These are phyloP conservation scores for Geoglossum cookeanum DNA, from an alignment of 2,329 filamentous ascomycete genomes.

Conservation along the genomic window DNA sequence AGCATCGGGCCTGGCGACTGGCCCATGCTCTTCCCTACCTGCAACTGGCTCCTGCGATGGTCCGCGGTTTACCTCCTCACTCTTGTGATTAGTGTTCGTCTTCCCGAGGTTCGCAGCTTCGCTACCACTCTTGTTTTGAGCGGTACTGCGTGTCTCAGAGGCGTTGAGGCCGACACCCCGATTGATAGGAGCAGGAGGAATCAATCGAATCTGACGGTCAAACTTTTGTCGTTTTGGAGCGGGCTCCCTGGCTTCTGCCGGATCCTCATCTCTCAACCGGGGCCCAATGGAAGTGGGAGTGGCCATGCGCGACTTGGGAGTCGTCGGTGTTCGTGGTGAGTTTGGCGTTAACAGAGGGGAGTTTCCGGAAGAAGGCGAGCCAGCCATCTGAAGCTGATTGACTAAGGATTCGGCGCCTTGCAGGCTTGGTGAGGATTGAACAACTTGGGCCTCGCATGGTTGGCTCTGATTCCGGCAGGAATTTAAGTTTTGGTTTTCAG, in stretches of 20 bases:
- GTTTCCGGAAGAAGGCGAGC: background rate
- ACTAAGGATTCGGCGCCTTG: slow-evolving; percentile 28
- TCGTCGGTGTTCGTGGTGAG: background rate
- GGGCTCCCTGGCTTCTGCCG: background rate
- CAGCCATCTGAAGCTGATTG: slow-evolving; percentile 26
- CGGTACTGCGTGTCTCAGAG: background rate
- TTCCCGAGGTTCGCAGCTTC: too few relatives aligned
- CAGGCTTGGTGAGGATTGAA: slow-evolving; percentile 25
- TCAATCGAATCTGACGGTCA: background rate
- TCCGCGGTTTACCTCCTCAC: too few relatives aligned
- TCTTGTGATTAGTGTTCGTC: too few relatives aligned
- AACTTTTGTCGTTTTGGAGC: background rate
- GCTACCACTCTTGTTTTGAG: background rate
- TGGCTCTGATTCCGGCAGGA: slow-evolving; percentile 9
- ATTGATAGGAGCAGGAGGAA: background rate
- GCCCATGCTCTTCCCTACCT: background rate
- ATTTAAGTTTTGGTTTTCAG: background rate
- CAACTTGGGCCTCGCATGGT: slow-evolving; percentile 10
- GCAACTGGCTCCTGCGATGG: background rate
- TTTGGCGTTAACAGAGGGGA: background rate
- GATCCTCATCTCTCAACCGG: background rate
- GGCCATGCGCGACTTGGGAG: background rate
- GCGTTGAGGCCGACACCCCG: background rate
- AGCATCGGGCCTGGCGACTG: background rate
- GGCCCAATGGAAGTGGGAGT: background rate